Evolutionary conservation across 805 yeast genomes (phyloP).

Genomic region (Yarrowia sp.): DNA sequence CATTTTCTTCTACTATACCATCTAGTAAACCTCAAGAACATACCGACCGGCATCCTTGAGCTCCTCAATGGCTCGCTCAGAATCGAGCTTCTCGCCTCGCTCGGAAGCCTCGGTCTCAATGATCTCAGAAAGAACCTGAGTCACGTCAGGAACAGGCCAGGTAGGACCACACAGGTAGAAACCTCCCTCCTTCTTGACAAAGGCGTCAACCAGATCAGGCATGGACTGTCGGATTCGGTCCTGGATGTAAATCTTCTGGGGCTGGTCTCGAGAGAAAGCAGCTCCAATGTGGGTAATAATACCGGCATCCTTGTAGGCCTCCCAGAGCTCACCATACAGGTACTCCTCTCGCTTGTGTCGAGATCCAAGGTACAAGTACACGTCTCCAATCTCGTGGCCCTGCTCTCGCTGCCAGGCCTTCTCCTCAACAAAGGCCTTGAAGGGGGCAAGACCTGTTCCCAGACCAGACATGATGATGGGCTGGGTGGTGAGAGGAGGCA

Average conservation of each 20-base stretch:
- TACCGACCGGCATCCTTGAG: slow-evolving; percentile 91
- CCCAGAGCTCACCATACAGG: slow-evolving; percentile 95
- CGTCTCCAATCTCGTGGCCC: slow-evolving; percentile 84
- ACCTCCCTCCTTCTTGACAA: slow-evolving; percentile 74
- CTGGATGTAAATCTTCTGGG: slow-evolving; percentile 90
- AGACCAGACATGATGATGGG: slow-evolving; percentile 96
- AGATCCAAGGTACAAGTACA: slow-evolving; percentile 84
- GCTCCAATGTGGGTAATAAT: slow-evolving; percentile 93
- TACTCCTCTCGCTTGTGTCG: slow-evolving; percentile 95
- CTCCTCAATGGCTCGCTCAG: slow-evolving; percentile 79
- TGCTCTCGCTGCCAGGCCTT: slow-evolving; percentile 89
- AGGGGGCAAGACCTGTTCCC: slow-evolving; percentile 97
- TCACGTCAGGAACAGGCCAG: slow-evolving; percentile 98
- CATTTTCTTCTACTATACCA: neutral
- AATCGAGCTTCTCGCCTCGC: slow-evolving; percentile 65
- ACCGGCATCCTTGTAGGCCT: slow-evolving; percentile 90
- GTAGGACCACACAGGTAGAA: slow-evolving; percentile 98
- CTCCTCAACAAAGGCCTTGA: slow-evolving; percentile 95
- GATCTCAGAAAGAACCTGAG: slow-evolving; percentile 83
- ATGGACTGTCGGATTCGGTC: slow-evolving; percentile 82
- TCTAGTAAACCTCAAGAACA: slow-evolving; percentile 84
- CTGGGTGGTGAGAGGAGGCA: slow-evolving; percentile 80
- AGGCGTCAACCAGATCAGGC: slow-evolving; percentile 70
- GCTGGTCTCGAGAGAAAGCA: slow-evolving; percentile 96
- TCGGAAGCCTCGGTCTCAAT: slow-evolving; percentile 64